Evolutionary conservation across 2,329 filamentous ascomycete species (phyloP).

Genomic region (Aspergillus arachidicola): DNA sequence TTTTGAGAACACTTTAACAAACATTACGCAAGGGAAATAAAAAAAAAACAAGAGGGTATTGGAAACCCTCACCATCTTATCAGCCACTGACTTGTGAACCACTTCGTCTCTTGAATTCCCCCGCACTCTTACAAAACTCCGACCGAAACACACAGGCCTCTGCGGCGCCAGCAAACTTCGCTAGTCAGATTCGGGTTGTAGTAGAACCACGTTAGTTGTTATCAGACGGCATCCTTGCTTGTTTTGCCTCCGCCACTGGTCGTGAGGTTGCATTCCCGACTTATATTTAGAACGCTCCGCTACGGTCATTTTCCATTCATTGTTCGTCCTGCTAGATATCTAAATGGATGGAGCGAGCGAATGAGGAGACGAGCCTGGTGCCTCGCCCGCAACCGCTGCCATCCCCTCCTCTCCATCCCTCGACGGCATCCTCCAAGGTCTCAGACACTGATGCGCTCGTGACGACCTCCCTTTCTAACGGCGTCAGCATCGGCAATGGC

Average conservation of each 20-base stretch:
- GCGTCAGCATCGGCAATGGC: slow-evolving; percentile 15
- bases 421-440: slow-evolving; percentile 9
- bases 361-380: slow-evolving; percentile 40
- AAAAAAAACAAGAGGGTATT: background rate
- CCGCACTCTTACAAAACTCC: slow-evolving; percentile 2
- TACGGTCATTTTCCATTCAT: slow-evolving; percentile 6
- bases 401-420: slow-evolving; percentile 23
- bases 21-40: background rate
- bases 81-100: background rate
- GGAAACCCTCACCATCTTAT: slow-evolving; percentile 8
- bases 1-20: background rate
- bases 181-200: background rate
- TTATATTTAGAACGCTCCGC: slow-evolving; percentile 17
- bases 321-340: slow-evolving; percentile 21
- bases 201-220: background rate
- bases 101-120: background rate
- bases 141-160: slow-evolving; percentile 3
- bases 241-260: slow-evolving; percentile 12
- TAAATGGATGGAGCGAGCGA: slow-evolving; percentile 47
- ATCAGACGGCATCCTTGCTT: background rate
- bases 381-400: slow-evolving; percentile 30
- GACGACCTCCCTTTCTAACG: slow-evolving; percentile 12
- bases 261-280: slow-evolving; percentile 16
- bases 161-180: slow-evolving; percentile 12
- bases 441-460: slow-evolving; percentile 13